Base-by-base conservation (phyloP, 2,329 filamentous ascomycete genomes). In the Colletotrichum costaricense region DNA sequence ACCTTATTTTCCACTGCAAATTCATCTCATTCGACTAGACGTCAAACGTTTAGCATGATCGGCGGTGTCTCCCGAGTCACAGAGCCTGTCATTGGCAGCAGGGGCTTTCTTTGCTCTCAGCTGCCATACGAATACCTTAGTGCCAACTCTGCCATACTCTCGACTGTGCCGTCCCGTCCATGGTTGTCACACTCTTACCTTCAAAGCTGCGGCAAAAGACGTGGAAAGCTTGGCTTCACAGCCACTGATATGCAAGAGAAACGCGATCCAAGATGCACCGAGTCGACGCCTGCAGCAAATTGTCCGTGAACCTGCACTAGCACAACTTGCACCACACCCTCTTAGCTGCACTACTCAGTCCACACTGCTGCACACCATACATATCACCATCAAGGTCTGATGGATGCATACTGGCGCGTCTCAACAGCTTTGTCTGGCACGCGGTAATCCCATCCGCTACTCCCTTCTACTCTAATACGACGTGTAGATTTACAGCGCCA, bases 251-350 rank as follows among this genome's bases (percentile, higher is more conserved):
- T 35, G 55, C 62, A 22, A 56, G 54, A 22, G 63, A 57, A 59
- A n/a, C 56, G 49, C 19, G 52, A 55, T 30, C 11, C 63, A 56
- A 49, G 33, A 67, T 67, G 57, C 63, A 71, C 46, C 63, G 19
- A 63, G 60, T 67, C 63, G 26, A 26, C 56, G 63, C 57, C 63
- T 71, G 69, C 69, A 71, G 69, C 46, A 73, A 73, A 73, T 55
- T 64, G 59, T 65, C 70, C 70, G 69, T 64, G 66, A 54, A 69
- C 59, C 66, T 69, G 54, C 59, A 56, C 70, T 72, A 69, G 66
- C 54, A 64, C 66, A 72, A 63, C 67, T 55, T 67, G 46, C 68
- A 46, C 63, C 28, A 62, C 68, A 67, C 68, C 63, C 68, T 62
- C 63, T 69, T 38, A 35, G 26, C 65, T 62, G 28, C 49, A 28